Evolutionary conservation across 345 rosid genomes (phyloP), one percentile per base, ranked within the genome.

Genomic region (Populus davidiana): DNA sequence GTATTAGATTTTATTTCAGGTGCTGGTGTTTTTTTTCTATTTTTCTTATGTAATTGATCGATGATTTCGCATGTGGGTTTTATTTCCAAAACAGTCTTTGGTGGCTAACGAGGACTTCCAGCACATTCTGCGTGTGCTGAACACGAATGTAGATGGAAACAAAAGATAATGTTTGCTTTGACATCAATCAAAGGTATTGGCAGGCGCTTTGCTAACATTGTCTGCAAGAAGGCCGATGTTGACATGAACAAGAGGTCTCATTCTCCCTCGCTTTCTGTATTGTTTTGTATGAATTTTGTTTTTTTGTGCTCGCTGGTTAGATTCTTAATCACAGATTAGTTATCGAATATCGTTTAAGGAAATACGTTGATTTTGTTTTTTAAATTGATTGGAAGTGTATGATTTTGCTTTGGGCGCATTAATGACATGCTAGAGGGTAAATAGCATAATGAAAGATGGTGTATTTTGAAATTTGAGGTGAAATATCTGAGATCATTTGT

Each of bases 111-210:
- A 92, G 78, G 98, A 94, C 0, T 94, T 91, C 73, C 98, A 94
- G 87, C 97, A 94, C 85, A 94, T 94, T 78, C 83, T 92, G 77
- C 97, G 96, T 91, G 98, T 94, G 78, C 85, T 90, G 52, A 92
- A 94, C 85, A 94, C 98, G 8, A 94, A 94, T 69, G 97, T 94
- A 31, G 97, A 94, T 83, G 97, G 1, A 94, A 92, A 78, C 96
- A 31, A 91, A 94, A 88, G 88, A 92, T 91, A 17, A 92, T 92
- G 97, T 92, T 92, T 85, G 98, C 98, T 29, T 80, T 94, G 62
- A 94, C 97, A 85, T 91, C 98, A 16, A 94, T 92, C 83, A 94
- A 94, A 66, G 98, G 98, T 88, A 94, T 92, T 35, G 97, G 97
- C 4, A 87, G 98, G 83, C 85, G 96, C 33, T 88, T 92, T 23